phyloP scores from a whole-genome alignment of 2,329 filamentous ascomycete genomes.

The Paramyrothecium sp. region DNA sequence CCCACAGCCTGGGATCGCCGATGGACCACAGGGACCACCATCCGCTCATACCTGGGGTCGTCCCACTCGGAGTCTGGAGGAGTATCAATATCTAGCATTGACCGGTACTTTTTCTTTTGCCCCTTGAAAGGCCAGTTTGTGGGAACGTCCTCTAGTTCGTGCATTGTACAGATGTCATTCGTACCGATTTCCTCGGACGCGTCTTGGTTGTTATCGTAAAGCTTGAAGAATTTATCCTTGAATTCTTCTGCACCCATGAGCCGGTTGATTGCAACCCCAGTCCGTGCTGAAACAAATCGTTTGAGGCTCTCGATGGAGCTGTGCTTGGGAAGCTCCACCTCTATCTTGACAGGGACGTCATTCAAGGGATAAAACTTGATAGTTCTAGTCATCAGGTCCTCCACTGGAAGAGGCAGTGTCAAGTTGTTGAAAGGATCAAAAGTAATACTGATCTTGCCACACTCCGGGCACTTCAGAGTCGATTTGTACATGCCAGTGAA shows the following conservation, averaged over 20 bases:
- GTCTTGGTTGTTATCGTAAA: conserved; percentile 67
- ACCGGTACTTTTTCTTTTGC: conserved; percentile 43
- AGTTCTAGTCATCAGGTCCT: conserved; percentile 74
- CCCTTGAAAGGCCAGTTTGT: conserved; percentile 70
- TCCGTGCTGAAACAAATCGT: conserved; percentile 65
- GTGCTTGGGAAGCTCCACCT: conserved; percentile 79
- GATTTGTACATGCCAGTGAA: conserved; percentile 99
- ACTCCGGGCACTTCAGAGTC: conserved; percentile 86
- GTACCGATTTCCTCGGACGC: conserved; percentile 70
- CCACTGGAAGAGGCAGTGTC: conserved; percentile 84
- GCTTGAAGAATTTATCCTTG: conserved; percentile 80
- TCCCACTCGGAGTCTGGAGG: conserved; percentile 50
- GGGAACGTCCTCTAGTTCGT: conserved; percentile 75
- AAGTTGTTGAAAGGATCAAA: conserved; percentile 97
- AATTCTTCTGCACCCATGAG: conserved; percentile 84
- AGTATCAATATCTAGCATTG: conserved; percentile 48
- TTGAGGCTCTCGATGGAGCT: conserved; percentile 68
- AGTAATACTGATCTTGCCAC: conserved; percentile 94
- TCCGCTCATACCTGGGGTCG: conserved; percentile 59
- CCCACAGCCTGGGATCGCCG: conserved; percentile 38
- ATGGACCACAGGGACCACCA: conserved; percentile 72
- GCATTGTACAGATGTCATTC: conserved; percentile 66
- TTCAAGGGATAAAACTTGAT: conserved; percentile 78
- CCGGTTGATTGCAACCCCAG: conserved; percentile 61
- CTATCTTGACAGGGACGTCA: conserved; percentile 67